Conservation (phyloP, 2,329 filamentous ascomycete genomes). For the Venturia asperata region DNA sequence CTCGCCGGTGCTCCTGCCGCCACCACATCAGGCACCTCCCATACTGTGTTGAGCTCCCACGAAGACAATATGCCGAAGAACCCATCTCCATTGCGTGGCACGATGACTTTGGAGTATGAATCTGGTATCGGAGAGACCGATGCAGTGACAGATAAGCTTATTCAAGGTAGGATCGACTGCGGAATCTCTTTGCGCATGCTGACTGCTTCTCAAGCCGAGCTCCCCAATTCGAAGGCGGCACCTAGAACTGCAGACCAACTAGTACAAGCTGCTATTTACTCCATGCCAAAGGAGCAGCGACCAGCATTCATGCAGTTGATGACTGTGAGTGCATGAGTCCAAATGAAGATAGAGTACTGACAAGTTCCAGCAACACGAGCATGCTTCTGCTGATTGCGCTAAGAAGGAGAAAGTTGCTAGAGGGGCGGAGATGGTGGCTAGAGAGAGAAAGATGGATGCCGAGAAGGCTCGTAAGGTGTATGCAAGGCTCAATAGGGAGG, state of each 20-base stretch:
- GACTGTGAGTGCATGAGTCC: neutral
- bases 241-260: neutral
- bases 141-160: too few species aligned
- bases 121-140: too few species aligned
- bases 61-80: neutral
- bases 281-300: neutral
- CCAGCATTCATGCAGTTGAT: neutral
- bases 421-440: neutral
- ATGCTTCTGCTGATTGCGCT: neutral
- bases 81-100: neutral
- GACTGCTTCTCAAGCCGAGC: neutral
- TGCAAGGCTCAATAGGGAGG: neutral
- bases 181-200: neutral
- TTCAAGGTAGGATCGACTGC: neutral
- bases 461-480: neutral
- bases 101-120: neutral
- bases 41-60: neutral
- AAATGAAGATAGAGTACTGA: neutral
- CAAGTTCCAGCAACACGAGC: neutral
- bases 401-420: neutral
- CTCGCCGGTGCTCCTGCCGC: constrained; percentile 2
- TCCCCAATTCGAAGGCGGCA: neutral
- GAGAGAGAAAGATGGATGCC: neutral
- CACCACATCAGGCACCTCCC: neutral
- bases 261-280: neutral